A percentile compares a stretch with the other conserved stretches of the same genome.
These are phyloP conservation scores for Gracilaria caudata DNA, from an alignment of 23 red algal genomes.

Conservation along the genomic window DNA sequence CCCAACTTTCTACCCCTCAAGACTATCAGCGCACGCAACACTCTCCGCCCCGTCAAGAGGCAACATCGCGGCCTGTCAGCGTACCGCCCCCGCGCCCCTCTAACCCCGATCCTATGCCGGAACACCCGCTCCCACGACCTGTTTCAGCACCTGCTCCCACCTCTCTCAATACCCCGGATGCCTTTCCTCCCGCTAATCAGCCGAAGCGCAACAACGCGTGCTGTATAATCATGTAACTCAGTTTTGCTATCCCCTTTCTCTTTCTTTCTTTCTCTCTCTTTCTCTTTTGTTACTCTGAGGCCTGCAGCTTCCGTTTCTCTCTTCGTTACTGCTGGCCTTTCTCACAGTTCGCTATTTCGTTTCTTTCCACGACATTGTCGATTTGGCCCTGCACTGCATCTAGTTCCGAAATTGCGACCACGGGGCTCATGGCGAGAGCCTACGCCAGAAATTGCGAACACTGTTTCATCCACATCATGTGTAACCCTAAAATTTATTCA, in stretches of 20 bases:
- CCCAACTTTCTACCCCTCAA: background rate
- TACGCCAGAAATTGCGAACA: background rate
- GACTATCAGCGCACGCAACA: background rate
- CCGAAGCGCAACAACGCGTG: conserved; percentile 60
- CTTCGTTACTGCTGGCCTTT: background rate
- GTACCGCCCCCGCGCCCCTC: background rate
- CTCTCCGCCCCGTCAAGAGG: background rate
- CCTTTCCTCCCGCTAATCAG: conserved; percentile 9
- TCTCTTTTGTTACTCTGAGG: background rate
- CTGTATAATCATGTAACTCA: conserved; percentile 76
- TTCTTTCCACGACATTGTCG: background rate
- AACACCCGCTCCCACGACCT: conserved; percentile 25
- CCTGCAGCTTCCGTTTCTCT: conserved; percentile 8
- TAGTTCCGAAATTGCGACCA: background rate
- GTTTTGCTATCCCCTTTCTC: conserved; percentile 9
- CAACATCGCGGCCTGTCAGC: conserved; percentile 20
- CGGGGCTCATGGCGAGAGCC: background rate
- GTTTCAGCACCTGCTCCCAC: conserved; percentile 28
- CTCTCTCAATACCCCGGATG: background rate
- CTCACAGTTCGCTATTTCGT: background rate
- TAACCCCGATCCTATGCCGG: conserved; percentile 9
- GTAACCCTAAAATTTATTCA: background rate
- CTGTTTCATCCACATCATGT: background rate
- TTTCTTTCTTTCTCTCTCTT: no score
- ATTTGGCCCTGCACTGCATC: background rate